Evolutionary conservation across 2,329 filamentous ascomycete species (phyloP).

Genomic region (Beauveria sp.): DNA sequence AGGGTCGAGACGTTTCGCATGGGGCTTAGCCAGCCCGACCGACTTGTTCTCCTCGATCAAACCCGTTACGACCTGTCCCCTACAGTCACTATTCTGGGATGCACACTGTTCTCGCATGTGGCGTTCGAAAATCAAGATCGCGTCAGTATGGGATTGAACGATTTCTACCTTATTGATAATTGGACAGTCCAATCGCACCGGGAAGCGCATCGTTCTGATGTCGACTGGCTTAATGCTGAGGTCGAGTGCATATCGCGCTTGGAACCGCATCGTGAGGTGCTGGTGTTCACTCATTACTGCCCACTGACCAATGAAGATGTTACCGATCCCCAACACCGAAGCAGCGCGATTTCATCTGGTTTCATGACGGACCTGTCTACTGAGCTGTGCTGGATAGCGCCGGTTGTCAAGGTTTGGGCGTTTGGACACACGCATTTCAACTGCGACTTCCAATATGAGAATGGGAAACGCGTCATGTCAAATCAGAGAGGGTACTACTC

Average conservation of each 20-base stretch:
- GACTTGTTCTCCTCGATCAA: conserved; percentile 1
- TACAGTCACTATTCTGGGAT: conserved; percentile 34
- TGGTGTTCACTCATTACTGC: conserved; percentile 33
- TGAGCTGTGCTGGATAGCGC: conserved; percentile 30
- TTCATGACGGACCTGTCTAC: conserved; percentile 34
- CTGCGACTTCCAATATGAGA: conserved; percentile 28
- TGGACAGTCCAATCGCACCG: conserved; percentile 20
- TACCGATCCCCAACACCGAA: conserved; percentile 25
- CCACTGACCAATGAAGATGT: conserved; percentile 18
- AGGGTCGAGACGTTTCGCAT: conserved; percentile 1
- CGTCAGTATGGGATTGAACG: conserved; percentile 20
- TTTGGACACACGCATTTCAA: conserved; percentile 43
- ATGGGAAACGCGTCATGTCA: conserved; percentile 12
- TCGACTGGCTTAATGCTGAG: conserved; percentile 21
- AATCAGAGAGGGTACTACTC: conserved; percentile 29
- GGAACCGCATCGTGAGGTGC: conserved; percentile 19
- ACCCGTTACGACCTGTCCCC: conserved; percentile 6
- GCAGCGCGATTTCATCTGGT: conserved; percentile 15
- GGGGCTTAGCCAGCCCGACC: background rate
- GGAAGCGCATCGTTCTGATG: conserved; percentile 16
- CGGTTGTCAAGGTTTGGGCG: conserved; percentile 33
- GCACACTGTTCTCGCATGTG: conserved; percentile 34
- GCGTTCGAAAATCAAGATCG: conserved; percentile 19
- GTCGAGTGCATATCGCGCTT: conserved; percentile 10
- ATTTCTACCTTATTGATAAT: conserved; percentile 24